Conservation (phyloP, 2,329 filamentous ascomycete species). For the Penicillium sp. region DNA sequence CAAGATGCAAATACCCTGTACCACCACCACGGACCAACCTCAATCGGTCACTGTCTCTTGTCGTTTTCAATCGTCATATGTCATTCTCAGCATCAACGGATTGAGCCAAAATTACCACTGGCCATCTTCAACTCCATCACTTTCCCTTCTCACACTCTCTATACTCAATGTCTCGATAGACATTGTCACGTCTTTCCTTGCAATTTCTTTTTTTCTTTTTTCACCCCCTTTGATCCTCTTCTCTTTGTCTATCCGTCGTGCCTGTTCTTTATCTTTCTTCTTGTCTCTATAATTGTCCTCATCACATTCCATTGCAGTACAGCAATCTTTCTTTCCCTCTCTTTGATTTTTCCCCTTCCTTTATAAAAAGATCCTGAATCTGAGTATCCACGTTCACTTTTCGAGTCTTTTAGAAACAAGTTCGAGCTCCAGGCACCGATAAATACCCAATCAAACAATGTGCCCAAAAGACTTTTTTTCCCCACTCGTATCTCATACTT, state of each 20-base stretch:
- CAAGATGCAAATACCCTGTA: neutral
- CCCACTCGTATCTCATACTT: too few species aligned
- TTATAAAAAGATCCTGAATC: too few species aligned
- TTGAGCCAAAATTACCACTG: neutral
- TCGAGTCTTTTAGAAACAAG: neutral
- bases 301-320: too few species aligned
- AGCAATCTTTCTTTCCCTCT: too few species aligned
- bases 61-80: neutral
- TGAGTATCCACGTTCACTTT: neutral
- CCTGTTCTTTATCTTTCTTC: neutral
- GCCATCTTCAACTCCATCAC: neutral
- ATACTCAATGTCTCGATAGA: constrained; percentile 5
- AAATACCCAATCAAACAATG: too few species aligned
- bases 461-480: too few species aligned
- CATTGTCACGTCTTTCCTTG: constrained; percentile 5
- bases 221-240: neutral
- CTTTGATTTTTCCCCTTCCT: too few species aligned
- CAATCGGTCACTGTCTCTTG: constrained; percentile 1
- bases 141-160: constrained; percentile 8
- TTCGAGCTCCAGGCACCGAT: neutral
- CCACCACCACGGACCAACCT: neutral
- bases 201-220: neutral
- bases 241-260: constrained; percentile 4
- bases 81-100: neutral
- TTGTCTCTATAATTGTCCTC: neutral